phyloP scores from a whole-genome alignment of 2,329 filamentous ascomycete genomes.

The Sclerotinia trifoliorum region DNA sequence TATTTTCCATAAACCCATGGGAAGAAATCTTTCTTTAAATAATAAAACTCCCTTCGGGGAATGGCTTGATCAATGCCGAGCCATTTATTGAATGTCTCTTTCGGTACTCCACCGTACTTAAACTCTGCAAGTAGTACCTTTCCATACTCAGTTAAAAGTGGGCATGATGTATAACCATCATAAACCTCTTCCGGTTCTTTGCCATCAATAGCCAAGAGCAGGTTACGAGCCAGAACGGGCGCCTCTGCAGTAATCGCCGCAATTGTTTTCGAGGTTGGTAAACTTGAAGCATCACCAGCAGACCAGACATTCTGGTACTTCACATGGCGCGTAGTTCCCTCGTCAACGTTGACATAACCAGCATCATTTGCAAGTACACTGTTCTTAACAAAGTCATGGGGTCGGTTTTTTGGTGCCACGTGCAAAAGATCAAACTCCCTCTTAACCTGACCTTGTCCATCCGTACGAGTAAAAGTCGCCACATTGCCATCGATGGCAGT shows the following conservation, averaged over 20 bases:
- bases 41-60: conserved; percentile 57
- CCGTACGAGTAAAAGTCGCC: conserved; percentile 49
- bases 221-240: conserved; percentile 51
- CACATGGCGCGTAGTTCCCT: conserved; percentile 52
- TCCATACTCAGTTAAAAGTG: conserved; percentile 55
- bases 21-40: conserved; percentile 66
- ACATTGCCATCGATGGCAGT: conserved; percentile 52
- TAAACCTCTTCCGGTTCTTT: conserved; percentile 47
- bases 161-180: conserved; percentile 57
- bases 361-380: conserved; percentile 54
- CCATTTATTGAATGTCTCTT: conserved; percentile 58
- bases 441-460: conserved; percentile 45
- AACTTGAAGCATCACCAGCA: conserved; percentile 56
- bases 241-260: conserved; percentile 54
- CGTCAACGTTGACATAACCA: conserved; percentile 58
- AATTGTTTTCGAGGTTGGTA: conserved; percentile 58
- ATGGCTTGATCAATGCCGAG: conserved; percentile 57
- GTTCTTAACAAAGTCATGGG: conserved; percentile 53
- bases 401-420: conserved; percentile 58
- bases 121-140: conserved; percentile 65
- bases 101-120: conserved; percentile 61
- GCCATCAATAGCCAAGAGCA: conserved; percentile 48
- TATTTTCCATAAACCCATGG: conserved; percentile 62
- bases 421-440: conserved; percentile 55
- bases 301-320: conserved; percentile 59